Conservation (phyloP, 2,329 filamentous ascomycete species). For the Juglanconis oblonga region DNA sequence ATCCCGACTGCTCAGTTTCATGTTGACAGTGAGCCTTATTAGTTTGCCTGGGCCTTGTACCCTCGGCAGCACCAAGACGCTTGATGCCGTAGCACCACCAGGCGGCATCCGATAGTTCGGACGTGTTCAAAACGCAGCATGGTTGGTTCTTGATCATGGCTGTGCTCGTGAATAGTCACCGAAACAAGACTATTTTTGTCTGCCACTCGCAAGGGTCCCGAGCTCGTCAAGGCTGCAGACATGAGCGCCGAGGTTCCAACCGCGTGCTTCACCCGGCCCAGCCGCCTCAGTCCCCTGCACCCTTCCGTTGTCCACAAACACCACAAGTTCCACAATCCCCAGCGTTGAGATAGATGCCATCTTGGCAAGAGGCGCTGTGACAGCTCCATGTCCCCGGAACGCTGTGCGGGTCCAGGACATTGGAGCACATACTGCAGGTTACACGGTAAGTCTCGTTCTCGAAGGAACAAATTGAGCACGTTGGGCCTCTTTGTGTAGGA, state of each 20-base stretch:
- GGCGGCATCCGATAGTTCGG: not conserved
- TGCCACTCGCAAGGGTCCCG: not conserved
- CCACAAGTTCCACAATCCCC: conserved; percentile 69
- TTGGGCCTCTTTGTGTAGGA: not conserved
- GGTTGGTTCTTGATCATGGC: not conserved
- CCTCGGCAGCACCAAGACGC: too few species aligned
- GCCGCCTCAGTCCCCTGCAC: not conserved
- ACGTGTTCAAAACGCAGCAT: not conserved
- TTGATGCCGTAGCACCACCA: too few species aligned
- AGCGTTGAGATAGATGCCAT: conserved; percentile 62
- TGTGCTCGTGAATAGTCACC: not conserved
- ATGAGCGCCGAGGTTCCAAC: not conserved
- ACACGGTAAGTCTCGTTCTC: conserved; percentile 51
- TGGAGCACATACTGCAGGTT: conserved; percentile 67
- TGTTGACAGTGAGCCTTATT: not conserved
- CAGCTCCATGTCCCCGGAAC: conserved; percentile 65
- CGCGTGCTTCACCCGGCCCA: not conserved
- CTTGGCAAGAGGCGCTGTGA: conserved; percentile 50
- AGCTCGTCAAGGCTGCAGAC: not conserved
- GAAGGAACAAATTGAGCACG: conserved; percentile 67
- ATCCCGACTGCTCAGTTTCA: not conserved
- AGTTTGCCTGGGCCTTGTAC: too few species aligned
- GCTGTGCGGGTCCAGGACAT: conserved; percentile 59
- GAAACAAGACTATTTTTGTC: not conserved
- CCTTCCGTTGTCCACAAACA: conserved; percentile 54